Conservation (phyloP, 2,329 filamentous ascomycete genomes). For the Cercospora brassicicola region DNA sequence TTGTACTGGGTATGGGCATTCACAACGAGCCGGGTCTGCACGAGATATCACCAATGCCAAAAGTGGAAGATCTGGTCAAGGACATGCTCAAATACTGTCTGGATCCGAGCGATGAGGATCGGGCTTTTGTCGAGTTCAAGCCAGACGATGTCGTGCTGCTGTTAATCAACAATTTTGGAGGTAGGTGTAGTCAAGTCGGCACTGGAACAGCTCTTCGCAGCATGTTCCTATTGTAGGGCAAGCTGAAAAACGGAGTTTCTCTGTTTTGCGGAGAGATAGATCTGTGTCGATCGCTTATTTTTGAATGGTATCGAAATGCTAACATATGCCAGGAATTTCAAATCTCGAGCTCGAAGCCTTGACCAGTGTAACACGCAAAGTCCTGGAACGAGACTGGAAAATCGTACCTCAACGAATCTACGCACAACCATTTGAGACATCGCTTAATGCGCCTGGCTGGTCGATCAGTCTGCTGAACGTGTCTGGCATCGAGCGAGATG, state of each 20-base stretch:
- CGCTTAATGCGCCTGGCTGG: slow-evolving; percentile 58
- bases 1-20: slow-evolving; percentile 52
- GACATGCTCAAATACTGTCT: slow-evolving; percentile 53
- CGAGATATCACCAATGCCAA: slow-evolving; percentile 50
- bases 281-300: background rate
- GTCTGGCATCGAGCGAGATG: slow-evolving; percentile 46
- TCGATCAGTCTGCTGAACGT: slow-evolving; percentile 58
- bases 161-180: slow-evolving; percentile 54
- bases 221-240: background rate
- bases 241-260: background rate
- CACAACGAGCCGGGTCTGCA: slow-evolving; percentile 54
- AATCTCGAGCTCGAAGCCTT: slow-evolving; percentile 52
- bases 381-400: slow-evolving; percentile 50
- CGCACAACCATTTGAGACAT: slow-evolving; percentile 54
- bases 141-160: slow-evolving; percentile 48
- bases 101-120: slow-evolving; percentile 50
- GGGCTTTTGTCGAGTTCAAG: slow-evolving; percentile 52
- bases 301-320: background rate
- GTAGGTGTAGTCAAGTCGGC: slow-evolving; percentile 20
- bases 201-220: background rate
- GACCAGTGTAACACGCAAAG: slow-evolving; percentile 43
- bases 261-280: background rate
- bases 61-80: slow-evolving; percentile 50
- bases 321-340: slow-evolving; percentile 35
- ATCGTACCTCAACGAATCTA: slow-evolving; percentile 52